Conservation (phyloP, 345 rosid species). For the Pistacia vera region DNA sequence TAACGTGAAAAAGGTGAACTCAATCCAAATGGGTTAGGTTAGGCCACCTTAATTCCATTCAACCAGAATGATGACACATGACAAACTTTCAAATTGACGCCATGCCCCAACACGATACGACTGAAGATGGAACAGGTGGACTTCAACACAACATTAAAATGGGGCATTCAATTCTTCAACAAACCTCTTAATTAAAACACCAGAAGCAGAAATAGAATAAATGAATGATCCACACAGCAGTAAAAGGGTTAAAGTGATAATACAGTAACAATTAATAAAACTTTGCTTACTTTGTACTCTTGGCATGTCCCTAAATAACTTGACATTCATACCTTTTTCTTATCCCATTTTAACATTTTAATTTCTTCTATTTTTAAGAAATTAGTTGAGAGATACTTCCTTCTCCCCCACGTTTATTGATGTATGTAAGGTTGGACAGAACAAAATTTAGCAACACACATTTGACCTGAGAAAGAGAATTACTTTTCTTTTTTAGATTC, state of each 20-base stretch:
- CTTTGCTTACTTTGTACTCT: slow-evolving; percentile 70
- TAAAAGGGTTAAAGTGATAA: slow-evolving; percentile 4
- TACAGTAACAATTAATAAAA: neutral
- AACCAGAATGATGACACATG: too few species aligned
- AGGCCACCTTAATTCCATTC: neutral
- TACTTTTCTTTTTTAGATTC: neutral
- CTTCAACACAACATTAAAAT: slow-evolving; percentile 26
- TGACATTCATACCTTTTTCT: slow-evolving; percentile 21
- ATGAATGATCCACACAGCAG: neutral
- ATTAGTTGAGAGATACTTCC: too few species aligned
- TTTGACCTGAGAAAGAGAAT: slow-evolving; percentile 7
- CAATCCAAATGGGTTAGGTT: neutral
- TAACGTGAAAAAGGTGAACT: too few species aligned
- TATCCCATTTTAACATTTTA: too few species aligned
- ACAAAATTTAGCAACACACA: neutral
- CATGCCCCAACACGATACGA: too few species aligned
- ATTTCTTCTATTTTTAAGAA: too few species aligned
- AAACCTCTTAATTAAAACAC: slow-evolving; percentile 26
- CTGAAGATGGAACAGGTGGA: too few species aligned
- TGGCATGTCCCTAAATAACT: slow-evolving; percentile 42
- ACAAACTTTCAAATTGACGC: too few species aligned
- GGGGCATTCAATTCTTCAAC: slow-evolving; percentile 16
- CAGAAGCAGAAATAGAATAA: too few species aligned
- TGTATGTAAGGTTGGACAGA: too few species aligned
- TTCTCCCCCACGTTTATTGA: too few species aligned